Evolutionary conservation across 169 alveolate species (phyloP).

Genomic region (Plasmodium vivax): DNA sequence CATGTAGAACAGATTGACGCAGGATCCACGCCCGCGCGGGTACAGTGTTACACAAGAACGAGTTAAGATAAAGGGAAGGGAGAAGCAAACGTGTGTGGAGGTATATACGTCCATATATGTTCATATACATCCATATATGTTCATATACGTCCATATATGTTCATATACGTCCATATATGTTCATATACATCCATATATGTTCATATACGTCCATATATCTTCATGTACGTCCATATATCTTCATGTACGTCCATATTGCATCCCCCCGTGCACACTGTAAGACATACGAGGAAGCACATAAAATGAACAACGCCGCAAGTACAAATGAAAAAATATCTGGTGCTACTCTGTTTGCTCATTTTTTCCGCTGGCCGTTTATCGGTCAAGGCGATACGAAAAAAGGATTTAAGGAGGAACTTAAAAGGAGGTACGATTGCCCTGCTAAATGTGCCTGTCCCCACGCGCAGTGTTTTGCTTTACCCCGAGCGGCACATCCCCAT

Average conservation of each 20-base stretch:
- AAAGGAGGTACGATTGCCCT: slow-evolving; percentile 29
- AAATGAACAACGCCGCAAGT: slow-evolving; percentile 3
- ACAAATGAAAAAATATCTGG: slow-evolving; percentile 42
- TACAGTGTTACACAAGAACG: background rate
- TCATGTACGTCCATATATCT: background rate
- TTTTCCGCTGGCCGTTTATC: slow-evolving; percentile 6
- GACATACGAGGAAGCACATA: background rate
- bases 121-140: no score
- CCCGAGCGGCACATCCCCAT: background rate
- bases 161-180: no score
- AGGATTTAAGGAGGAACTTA: slow-evolving; percentile 15
- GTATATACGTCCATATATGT: background rate
- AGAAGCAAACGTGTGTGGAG: background rate
- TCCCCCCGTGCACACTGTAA: background rate
- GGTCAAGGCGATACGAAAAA: slow-evolving; percentile 23
- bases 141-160: no score
- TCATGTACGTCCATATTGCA: background rate
- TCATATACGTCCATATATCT: no score
- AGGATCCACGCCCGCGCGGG: background rate
- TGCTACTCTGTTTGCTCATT: slow-evolving; percentile 37
- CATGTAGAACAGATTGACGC: slow-evolving; percentile 1
- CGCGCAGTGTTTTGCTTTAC: background rate
- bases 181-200: no score
- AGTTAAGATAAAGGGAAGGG: background rate
- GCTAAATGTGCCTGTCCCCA: background rate